Conservation (phyloP, 371 early-diverging fungal genomes). For the Syncephalis fuscata region DNA sequence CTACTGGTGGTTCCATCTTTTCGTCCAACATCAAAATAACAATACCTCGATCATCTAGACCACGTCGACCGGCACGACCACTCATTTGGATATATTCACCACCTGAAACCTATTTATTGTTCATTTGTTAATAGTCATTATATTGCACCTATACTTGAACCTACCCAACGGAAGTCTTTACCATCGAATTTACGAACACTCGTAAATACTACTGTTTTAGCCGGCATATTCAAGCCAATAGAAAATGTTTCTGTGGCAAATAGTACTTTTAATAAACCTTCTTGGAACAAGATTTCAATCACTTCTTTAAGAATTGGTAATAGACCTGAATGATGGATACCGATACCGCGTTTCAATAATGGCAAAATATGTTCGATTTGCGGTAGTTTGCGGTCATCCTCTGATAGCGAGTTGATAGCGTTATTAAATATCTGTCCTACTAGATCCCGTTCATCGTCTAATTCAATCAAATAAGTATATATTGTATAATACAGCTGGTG, state of each 20-base stretch:
- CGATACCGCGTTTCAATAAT: constrained; percentile 92
- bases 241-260: constrained; percentile 99
- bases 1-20: constrained; percentile 87
- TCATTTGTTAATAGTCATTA: not conserved
- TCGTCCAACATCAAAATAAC: constrained; percentile 96
- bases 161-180: constrained; percentile 65
- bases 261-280: constrained; percentile 93
- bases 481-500: not conserved
- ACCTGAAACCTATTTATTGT: constrained; percentile 20
- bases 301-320: constrained; percentile 99
- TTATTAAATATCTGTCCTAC: constrained; percentile 83
- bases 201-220: constrained; percentile 98
- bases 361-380: constrained; percentile 94
- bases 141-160: too few relatives aligned
- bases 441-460: constrained; percentile 65
- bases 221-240: constrained; percentile 99
- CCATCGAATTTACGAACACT: constrained; percentile 98
- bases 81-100: constrained; percentile 99
- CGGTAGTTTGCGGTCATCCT: constrained; percentile 90
- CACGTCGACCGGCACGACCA: constrained; percentile 96
- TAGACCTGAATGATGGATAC: constrained; percentile 99
- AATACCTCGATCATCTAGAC: constrained; percentile 96
- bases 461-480: too few relatives aligned
- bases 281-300: constrained; percentile 99
- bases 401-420: constrained; percentile 76